Conservation (phyloP, 331 rosid species). For the Prunus yedoensis region DNA sequence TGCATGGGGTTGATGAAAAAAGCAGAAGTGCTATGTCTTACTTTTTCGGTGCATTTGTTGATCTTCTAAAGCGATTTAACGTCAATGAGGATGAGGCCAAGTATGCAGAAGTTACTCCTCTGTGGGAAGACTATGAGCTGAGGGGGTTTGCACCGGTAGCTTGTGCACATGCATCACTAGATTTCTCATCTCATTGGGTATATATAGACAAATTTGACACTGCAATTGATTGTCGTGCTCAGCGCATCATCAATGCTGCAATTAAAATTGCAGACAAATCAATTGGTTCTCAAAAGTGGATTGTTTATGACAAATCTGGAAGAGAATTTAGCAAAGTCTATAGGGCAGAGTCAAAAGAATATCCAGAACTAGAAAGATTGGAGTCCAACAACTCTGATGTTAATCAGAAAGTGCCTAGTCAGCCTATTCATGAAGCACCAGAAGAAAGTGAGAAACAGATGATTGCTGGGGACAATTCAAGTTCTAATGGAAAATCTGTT, state of each 20-base stretch:
- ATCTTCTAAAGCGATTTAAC: constrained; percentile 46
- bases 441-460: constrained; percentile 28
- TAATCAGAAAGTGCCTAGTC: constrained; percentile 24
- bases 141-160: constrained; percentile 75
- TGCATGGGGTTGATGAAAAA: constrained; percentile 46
- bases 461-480: constrained; percentile 21
- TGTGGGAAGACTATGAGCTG: constrained; percentile 97
- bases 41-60: constrained; percentile 52
- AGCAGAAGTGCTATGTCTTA: constrained; percentile 57
- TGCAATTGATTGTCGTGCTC: constrained; percentile 50
- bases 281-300: constrained; percentile 51
- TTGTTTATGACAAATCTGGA: constrained; percentile 40
- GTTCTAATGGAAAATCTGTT: constrained; percentile 34
- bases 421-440: constrained; percentile 14
- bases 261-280: constrained; percentile 53
- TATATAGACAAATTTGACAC: constrained; percentile 49
- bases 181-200: constrained; percentile 58
- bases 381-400: constrained; percentile 26
- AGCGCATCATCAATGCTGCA: constrained; percentile 65
- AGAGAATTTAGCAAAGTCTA: constrained; percentile 28
- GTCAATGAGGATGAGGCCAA: constrained; percentile 29
- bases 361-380: constrained; percentile 32
- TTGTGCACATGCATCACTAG: constrained; percentile 46
- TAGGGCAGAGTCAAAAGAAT: constrained; percentile 33
- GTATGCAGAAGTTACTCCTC: constrained; percentile 43